Evolutionary conservation across 495 filamentous ascomycete genomes (phyloP), one percentile per base, ranked within the genome.

Genomic region (Friedmanniomyces simplex): DNA sequence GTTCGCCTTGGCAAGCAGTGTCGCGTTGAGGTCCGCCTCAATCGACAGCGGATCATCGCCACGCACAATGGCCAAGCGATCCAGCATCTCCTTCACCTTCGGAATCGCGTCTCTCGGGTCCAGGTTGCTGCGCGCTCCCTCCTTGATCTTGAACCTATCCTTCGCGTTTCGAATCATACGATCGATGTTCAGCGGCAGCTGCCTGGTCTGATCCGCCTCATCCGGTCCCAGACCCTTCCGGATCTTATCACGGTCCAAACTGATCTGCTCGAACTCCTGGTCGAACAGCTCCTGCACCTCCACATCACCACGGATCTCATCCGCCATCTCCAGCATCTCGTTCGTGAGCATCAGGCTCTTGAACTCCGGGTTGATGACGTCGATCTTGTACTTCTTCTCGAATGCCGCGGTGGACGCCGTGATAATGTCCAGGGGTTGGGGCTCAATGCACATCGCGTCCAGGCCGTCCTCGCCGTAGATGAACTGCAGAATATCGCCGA

Each of bases 401-500:
- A 99, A 93, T 42, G 81, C 77, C 30, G 74, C 71, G 62, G 85
- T 76, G 22, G 86, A 87, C 65, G 86, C 81, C 54, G 79, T 82
- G 66, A 96, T 85, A 68, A 86, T 83, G 65, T 96, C 89, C 53
- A 99, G 82, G 13, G 79, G 77, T 68, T 99, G 94, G 57, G 89
- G 84, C 71, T 99, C 93, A 54, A 99, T 97, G 61, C 82, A 77
- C 47, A 83, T 82, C 66, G 85, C 93, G 66, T 99, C 93, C 5
- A 96, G 79, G 62, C 93, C 93, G 70, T 99, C 93, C 69, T 99
- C 94, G 62, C 93, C 93, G 59, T 99, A 99, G 52, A 96, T 77
- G 73, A 97, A 97, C 71, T 99, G 91, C 51, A 99, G 87, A 62
- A 99, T 87, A 68, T 97, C 93, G 34, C 91, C 91, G 34, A 96